These are phyloP conservation scores for Chernovozyma aurita DNA, from an alignment of 1,139 yeast species.

Conservation along the genomic window DNA sequence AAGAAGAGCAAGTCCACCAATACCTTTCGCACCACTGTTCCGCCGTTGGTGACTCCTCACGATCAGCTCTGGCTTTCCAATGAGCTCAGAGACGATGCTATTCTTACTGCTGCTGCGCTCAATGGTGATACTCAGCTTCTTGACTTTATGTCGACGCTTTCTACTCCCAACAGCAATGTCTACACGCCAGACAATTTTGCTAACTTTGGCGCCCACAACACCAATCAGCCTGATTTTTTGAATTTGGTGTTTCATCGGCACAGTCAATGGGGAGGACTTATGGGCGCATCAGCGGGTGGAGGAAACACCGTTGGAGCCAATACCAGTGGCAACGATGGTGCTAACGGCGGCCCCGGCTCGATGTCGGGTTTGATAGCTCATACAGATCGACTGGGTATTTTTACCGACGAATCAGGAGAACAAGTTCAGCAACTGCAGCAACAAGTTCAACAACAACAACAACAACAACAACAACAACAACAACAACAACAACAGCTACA, in stretches of 20 bases:
- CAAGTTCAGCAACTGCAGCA: neutral
- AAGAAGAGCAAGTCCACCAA: conserved; percentile 1
- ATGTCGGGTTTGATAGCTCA: neutral
- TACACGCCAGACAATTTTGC: conserved; percentile 9
- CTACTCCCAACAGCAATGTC: conserved; percentile 17
- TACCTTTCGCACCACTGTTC: too few relatives aligned
- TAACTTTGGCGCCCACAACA: conserved; percentile 11
- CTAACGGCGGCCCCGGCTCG: neutral
- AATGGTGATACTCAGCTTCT: conserved; percentile 59
- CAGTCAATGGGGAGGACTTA: conserved; percentile 5
- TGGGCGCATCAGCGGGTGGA: conserved; percentile 6
- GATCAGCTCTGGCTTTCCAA: conserved; percentile 54
- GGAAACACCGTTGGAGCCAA: conserved; percentile 2
- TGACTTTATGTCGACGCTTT: conserved; percentile 43
- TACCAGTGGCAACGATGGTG: conserved; percentile 1
- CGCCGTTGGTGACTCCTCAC: conserved; percentile 6
- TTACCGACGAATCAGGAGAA: neutral
- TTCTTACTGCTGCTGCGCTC: conserved; percentile 68
- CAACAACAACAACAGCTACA: neutral
- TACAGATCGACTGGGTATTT: neutral
- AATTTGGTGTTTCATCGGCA: conserved; percentile 51
- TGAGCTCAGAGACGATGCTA: conserved; percentile 67
- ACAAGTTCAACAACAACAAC: neutral
- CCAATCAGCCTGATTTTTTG: conserved; percentile 37
- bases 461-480: neutral